Evolutionary conservation across 768 basidiomycete genomes (phyloP).

Genomic region (Phlebiopsis flavidoalba): DNA sequence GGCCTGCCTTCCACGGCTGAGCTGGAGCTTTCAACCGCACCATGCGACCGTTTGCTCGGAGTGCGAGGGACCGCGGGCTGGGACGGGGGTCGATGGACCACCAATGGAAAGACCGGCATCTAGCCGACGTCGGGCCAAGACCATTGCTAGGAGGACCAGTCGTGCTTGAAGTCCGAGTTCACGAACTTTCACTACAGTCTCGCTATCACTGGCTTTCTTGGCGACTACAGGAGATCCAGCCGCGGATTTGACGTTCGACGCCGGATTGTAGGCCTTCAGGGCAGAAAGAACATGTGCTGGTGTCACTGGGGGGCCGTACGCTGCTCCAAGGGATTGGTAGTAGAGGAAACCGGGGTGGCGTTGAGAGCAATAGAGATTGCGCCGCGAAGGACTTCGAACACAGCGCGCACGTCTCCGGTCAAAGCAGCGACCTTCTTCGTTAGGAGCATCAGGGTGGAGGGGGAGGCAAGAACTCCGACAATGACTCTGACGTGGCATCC

Average conservation of each 20-base stretch:
- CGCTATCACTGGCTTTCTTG: conserved; percentile 34
- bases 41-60: conserved; percentile 51
- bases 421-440: conserved; percentile 77
- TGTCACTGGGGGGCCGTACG: conserved; percentile 43
- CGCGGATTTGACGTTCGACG: conserved; percentile 13
- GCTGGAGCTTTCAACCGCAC: conserved; percentile 23
- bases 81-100: conserved; percentile 30
- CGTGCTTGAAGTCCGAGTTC: conserved; percentile 72
- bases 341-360: conserved; percentile 26
- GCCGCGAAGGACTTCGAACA: conserved; percentile 76
- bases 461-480: background rate
- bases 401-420: conserved; percentile 77
- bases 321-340: conserved; percentile 15
- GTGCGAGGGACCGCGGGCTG: conserved; percentile 23
- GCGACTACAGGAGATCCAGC: conserved; percentile 32
- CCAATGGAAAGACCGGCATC: conserved; percentile 53
- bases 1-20: conserved; percentile 51
- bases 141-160: conserved; percentile 56
- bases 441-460: conserved; percentile 60
- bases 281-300: conserved; percentile 70
- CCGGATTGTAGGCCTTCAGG: conserved; percentile 59
- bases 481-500: background rate
- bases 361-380: conserved; percentile 62
- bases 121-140: conserved; percentile 60
- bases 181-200: conserved; percentile 60